A percentile compares a stretch with the other conserved stretches of the same genome.
Conservation (phyloP, 768 basidiomycete species). For the Punctularia strigosozonata region DNA sequence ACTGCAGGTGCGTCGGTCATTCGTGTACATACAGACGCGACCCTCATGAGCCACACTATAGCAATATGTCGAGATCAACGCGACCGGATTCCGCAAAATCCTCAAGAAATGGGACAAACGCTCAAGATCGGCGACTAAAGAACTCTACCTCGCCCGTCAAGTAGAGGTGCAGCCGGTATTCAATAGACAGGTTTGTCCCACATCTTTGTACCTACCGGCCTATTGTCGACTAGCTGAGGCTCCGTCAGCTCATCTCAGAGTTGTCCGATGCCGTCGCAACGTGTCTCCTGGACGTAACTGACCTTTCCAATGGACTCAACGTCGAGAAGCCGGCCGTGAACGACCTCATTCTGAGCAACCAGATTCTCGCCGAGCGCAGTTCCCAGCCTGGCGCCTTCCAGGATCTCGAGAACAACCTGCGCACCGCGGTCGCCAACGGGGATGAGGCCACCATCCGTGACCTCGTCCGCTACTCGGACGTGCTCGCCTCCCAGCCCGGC, state of each 20-base stretch:
- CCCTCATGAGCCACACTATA: too few species aligned
- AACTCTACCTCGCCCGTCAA: slow-evolving; percentile 89
- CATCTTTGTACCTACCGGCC: neutral
- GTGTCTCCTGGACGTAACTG: slow-evolving; percentile 68
- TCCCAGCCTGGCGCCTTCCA: slow-evolving; percentile 63
- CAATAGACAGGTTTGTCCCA: slow-evolving; percentile 69
- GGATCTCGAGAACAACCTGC: slow-evolving; percentile 82
- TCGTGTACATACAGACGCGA: slow-evolving; percentile 6
- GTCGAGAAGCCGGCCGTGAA: slow-evolving; percentile 72
- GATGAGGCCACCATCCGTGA: slow-evolving; percentile 55
- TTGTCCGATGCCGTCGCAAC: slow-evolving; percentile 86
- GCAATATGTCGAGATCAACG: slow-evolving; percentile 98
- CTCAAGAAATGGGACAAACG: slow-evolving; percentile 98
- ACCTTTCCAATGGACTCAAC: slow-evolving; percentile 61
- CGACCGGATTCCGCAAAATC: slow-evolving; percentile 92
- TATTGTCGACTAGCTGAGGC: neutral
- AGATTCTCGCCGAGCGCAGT: slow-evolving; percentile 52
- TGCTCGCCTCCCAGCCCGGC: slow-evolving; percentile 46
- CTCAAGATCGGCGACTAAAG: slow-evolving; percentile 90
- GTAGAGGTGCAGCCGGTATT: slow-evolving; percentile 99
- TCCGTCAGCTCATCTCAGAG: slow-evolving; percentile 76
- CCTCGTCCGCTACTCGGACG: slow-evolving; percentile 58
- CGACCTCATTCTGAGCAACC: slow-evolving; percentile 58
- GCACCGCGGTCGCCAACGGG: slow-evolving; percentile 55
- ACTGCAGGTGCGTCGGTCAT: slow-evolving; percentile 53